Base-by-base conservation (phyloP, 208 protist genomes). In the Crithidia bombi region DNA sequence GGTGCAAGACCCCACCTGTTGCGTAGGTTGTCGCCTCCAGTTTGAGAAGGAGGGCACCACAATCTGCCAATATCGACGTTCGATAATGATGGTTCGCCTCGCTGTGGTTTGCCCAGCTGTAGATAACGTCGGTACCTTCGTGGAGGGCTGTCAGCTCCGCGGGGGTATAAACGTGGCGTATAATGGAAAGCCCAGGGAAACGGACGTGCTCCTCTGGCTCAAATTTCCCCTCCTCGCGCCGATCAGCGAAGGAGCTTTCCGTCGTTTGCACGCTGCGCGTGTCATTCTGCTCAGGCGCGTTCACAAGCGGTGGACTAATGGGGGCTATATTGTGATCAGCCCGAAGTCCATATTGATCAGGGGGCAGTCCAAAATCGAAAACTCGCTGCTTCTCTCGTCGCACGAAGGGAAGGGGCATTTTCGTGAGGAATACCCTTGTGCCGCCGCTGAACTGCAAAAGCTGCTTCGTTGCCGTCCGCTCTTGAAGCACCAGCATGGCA, bases 51-150 rank as follows among this genome's bases (percentile, higher is more conserved):
- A 14, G 26, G 2, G 1, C 1, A 15, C 58, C 58, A 28, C 58
- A 64, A 2, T 30, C 25, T 28, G 52, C 25, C 1, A 38, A 43
- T 2, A 64, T 10, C 14, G n/a, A 52, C 30, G 70, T 72, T 35
- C 79, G 79, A 68, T 74, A 87, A 28, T 59, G 51, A 41, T 93
- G 87, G 23, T 87, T 66, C 14, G 75, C 73, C 56, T 98, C 97
- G 17, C 62, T 86, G 15, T 96, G 96, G 75, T 99, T 98, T 21
- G 98, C 96, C 86, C 96, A 99, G 7, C 91, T 98, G 80, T 98
- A 99, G 15, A 99, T 82, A 30, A 98, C 72, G 64, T 98, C 94
- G 39, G 98, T 91, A 33, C 58, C 43, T 0, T 35, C 62, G 52
- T 83, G 79, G 41, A 36, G 28, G 15, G 38, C 52, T 19, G 64